phyloP scores from a whole-genome alignment of 371 early-diverging fungal genomes.

The Furculomyces boomerangus region DNA sequence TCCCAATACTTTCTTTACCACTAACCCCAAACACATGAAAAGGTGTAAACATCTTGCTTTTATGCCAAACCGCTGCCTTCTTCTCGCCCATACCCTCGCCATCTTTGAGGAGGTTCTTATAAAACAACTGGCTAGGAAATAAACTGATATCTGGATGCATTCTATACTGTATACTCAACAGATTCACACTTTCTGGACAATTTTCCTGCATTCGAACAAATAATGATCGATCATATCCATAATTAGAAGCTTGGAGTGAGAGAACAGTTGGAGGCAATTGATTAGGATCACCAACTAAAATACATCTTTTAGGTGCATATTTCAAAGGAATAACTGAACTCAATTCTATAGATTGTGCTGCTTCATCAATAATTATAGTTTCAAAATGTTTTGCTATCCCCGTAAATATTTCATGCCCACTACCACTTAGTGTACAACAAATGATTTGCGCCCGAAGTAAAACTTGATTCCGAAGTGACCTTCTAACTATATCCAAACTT shows the following conservation, averaged over 20 bases:
- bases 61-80: conserved; percentile 64
- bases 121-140: conserved; percentile 72
- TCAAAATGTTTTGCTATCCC: conserved; percentile 41
- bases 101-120: conserved; percentile 53
- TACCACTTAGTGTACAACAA: conserved; percentile 67
- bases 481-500: conserved; percentile 5
- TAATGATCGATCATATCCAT: conserved; percentile 71
- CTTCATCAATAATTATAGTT: conserved; percentile 92
- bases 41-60: conserved; percentile 36
- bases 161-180: conserved; percentile 88
- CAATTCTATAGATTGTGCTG: conserved; percentile 89
- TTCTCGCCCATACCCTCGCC: conserved; percentile 45
- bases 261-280: conserved; percentile 92
- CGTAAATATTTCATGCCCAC: conserved; percentile 68
- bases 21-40: conserved; percentile 65
- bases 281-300: conserved; percentile 96
- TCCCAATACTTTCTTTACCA: conserved; percentile 46
- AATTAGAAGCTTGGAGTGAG: conserved; percentile 49
- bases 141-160: conserved; percentile 89
- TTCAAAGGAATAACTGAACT: conserved; percentile 79
- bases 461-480: conserved; percentile 43
- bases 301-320: conserved; percentile 59
- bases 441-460: conserved; percentile 52
- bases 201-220: conserved; percentile 63
- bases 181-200: conserved; percentile 36